Evolutionary conservation across 2,329 filamentous ascomycete genomes (phyloP).

Genomic region (Lecanosticta acicola): DNA sequence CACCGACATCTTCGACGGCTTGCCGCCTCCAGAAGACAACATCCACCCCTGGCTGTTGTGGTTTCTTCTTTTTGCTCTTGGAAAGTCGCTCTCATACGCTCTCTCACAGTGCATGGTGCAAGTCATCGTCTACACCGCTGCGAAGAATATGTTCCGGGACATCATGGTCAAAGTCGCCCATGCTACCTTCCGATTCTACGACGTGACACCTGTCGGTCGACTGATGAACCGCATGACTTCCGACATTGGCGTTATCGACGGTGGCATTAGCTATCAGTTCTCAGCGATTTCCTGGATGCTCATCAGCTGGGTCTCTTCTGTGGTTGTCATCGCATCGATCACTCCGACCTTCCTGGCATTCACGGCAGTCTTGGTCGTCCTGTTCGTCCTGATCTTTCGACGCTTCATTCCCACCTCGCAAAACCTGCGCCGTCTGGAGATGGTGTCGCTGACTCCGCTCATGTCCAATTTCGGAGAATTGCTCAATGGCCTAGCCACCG

Average conservation of each 20-base stretch:
- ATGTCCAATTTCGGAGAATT: conserved; percentile 91
- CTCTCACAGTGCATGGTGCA: conserved; percentile 63
- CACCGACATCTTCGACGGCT: conserved; percentile 40
- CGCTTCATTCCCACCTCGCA: conserved; percentile 78
- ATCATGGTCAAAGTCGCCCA: conserved; percentile 69
- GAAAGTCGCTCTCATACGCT: conserved; percentile 55
- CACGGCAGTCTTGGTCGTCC: conserved; percentile 59
- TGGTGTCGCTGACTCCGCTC: conserved; percentile 80
- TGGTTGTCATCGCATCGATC: conserved; percentile 71
- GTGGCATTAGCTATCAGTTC: conserved; percentile 71
- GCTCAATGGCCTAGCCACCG: conserved; percentile 77
- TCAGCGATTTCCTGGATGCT: conserved; percentile 63
- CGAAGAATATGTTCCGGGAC: conserved; percentile 65
- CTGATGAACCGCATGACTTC: conserved; percentile 90
- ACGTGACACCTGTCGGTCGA: conserved; percentile 80
- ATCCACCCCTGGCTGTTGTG: conserved; percentile 68
- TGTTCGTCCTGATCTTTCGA: conserved; percentile 69
- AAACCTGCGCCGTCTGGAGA: conserved; percentile 75
- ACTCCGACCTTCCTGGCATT: conserved; percentile 73
- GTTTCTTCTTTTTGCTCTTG: conserved; percentile 61
- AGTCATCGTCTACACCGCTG: conserved; percentile 72
- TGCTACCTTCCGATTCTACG: conserved; percentile 85
- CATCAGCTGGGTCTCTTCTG: conserved; percentile 66
- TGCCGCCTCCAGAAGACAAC: conserved; percentile 63
- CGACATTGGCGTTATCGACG: conserved; percentile 84